phyloP scores from a whole-genome alignment of 2,329 filamentous ascomycete genomes.

The Orbilia quercus region DNA sequence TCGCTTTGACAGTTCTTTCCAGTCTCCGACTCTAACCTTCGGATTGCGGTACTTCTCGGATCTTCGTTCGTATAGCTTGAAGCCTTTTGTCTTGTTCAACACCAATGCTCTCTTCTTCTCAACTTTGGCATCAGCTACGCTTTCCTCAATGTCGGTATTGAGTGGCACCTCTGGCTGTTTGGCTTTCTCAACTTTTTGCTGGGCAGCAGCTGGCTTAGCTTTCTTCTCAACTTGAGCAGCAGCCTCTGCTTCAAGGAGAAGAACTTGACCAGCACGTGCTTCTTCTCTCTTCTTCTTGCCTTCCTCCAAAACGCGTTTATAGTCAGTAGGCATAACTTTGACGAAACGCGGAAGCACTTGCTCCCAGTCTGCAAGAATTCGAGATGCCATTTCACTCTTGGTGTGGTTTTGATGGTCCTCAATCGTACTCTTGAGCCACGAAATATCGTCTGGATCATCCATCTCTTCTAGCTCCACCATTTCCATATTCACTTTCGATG shows the following conservation, averaged over 20 bases:
- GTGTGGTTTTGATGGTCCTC: constrained; percentile 99
- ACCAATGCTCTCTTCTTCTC: constrained; percentile 92
- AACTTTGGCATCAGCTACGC: constrained; percentile 80
- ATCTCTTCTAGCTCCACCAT: constrained; percentile 92
- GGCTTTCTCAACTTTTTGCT: constrained; percentile 70
- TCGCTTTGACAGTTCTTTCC: constrained; percentile 87
- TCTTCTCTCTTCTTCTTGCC: constrained; percentile 86
- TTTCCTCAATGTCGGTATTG: constrained; percentile 83
- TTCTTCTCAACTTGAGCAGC: constrained; percentile 73
- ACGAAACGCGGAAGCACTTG: constrained; percentile 88
- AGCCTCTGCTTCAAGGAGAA: constrained; percentile 54
- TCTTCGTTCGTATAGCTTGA: constrained; percentile 96
- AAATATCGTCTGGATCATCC: constrained; percentile 87
- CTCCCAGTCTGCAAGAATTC: constrained; percentile 94
- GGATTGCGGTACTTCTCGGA: constrained; percentile 91
- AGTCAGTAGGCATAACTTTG: constrained; percentile 93
- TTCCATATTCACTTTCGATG: constrained; percentile 93
- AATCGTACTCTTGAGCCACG: constrained; percentile 87
- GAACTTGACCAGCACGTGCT: constrained; percentile 75
- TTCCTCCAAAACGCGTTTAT: constrained; percentile 90
- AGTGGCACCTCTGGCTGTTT: constrained; percentile 70
- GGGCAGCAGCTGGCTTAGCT: constrained; percentile 66
- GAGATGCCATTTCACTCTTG: constrained; percentile 90
- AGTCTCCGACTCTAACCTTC: constrained; percentile 87
- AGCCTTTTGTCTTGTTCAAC: constrained; percentile 96